A percentile compares a stretch with the other conserved stretches of the same genome.
Evolutionary conservation across 306 rosid species (phyloP).

Genomic region (Acacia crassicarpa): DNA sequence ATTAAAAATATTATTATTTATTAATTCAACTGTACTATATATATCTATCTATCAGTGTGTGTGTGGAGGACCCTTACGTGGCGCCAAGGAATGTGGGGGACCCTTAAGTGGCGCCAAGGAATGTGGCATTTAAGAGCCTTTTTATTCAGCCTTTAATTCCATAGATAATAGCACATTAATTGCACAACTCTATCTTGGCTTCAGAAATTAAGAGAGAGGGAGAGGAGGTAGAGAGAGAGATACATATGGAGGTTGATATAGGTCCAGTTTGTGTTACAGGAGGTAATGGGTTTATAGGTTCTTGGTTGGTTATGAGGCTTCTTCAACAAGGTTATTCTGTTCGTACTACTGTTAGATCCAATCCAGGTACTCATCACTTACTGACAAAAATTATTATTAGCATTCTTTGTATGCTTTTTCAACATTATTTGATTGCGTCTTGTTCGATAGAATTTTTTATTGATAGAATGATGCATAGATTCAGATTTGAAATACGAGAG

Average conservation of each 20-base stretch:
- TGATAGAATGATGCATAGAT: neutral
- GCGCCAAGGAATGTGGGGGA: neutral
- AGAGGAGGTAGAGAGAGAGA: neutral
- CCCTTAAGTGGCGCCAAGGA: slow-evolving; percentile 25
- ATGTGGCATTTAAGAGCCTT: slow-evolving; percentile 22
- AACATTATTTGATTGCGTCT: neutral
- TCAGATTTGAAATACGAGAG: neutral
- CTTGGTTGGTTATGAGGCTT: slow-evolving; percentile 65
- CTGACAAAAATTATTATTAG: neutral
- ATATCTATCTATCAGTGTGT: too few species aligned
- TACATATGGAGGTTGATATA: slow-evolving; percentile 32
- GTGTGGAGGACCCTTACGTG: too few species aligned
- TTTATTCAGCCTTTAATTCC: neutral
- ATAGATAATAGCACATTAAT: neutral
- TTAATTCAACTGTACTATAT: neutral
- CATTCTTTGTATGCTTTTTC: neutral
- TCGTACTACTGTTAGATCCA: slow-evolving; percentile 53
- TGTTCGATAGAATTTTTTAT: too few species aligned
- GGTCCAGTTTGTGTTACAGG: slow-evolving; percentile 66
- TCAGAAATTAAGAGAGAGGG: neutral
- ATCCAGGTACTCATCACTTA: slow-evolving; percentile 33
- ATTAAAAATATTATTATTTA: neutral
- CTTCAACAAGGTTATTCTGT: slow-evolving; percentile 57
- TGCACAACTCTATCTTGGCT: neutral
- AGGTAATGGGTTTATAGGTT: slow-evolving; percentile 57